phyloP scores from a whole-genome alignment of 257 asterid genomes.

The Solanum dulcamara region DNA sequence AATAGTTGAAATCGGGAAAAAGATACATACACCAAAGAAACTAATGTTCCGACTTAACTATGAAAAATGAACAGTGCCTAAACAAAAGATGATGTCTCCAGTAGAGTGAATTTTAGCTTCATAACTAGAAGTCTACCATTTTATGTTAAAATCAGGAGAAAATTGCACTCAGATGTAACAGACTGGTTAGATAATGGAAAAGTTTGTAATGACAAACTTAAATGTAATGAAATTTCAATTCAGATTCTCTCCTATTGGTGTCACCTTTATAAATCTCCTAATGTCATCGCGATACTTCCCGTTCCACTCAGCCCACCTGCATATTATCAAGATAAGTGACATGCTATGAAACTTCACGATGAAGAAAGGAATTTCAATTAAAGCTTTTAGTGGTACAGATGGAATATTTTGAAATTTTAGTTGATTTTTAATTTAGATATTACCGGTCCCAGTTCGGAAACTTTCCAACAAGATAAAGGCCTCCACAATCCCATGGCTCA shows the following conservation, averaged over 20 bases:
- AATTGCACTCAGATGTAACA: background rate
- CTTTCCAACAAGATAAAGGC: slow-evolving; percentile 89
- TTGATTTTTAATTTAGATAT: background rate
- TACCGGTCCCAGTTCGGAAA: slow-evolving; percentile 99
- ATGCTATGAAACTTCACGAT: background rate
- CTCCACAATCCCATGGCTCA: slow-evolving; percentile 99
- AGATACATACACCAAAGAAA: background rate
- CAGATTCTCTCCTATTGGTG: slow-evolving; percentile 1
- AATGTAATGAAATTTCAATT: background rate
- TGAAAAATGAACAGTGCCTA: background rate
- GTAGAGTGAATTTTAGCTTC: background rate
- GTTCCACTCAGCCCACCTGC: slow-evolving; percentile 99
- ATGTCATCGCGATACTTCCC: slow-evolving; percentile 90
- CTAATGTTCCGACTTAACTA: background rate
- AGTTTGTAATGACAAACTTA: background rate
- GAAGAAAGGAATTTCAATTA: background rate
- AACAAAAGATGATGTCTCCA: background rate
- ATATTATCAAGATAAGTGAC: background rate
- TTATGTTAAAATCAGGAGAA: background rate
- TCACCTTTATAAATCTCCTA: slow-evolving; percentile 87
- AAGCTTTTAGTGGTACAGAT: background rate
- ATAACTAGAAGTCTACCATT: background rate
- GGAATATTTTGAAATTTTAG: background rate
- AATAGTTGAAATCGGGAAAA: background rate
- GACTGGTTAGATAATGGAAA: background rate